Conservation (phyloP, 108 stramenopile genomes). For the Discostella stelligeroides region DNA sequence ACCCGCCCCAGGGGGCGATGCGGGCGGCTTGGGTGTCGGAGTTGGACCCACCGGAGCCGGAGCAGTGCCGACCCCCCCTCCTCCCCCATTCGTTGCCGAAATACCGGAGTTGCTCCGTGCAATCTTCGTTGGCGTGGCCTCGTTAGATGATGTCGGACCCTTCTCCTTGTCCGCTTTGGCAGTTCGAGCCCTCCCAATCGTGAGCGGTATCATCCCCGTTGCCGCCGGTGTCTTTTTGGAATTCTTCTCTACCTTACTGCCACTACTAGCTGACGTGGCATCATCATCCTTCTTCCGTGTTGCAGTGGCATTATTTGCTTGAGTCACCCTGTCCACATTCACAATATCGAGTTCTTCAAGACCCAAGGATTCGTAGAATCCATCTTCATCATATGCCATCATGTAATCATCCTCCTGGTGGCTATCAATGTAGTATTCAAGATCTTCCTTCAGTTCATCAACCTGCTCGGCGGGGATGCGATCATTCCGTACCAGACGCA, state of each 20-base stretch:
- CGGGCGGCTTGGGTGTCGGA: conserved; percentile 50
- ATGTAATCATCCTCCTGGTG: conserved; percentile 90
- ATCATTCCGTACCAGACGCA: conserved; percentile 95
- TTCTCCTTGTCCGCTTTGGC: conserved; percentile 40
- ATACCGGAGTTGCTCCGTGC: conserved; percentile 39
- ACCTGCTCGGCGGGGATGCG: conserved; percentile 79
- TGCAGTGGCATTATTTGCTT: conserved; percentile 42
- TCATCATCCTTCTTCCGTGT: conserved; percentile 67
- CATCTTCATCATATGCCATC: conserved; percentile 89
- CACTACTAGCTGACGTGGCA: conserved; percentile 48
- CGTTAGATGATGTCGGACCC: conserved; percentile 13
- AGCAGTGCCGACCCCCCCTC: conserved; percentile 10
- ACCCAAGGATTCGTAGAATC: conserved; percentile 90
- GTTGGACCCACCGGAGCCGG: conserved; percentile 52
- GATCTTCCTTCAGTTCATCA: conserved; percentile 91
- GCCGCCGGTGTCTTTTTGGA: conserved; percentile 50
- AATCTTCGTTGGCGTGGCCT: conserved; percentile 52
- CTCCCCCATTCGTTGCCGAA: background rate
- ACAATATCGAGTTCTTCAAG: conserved; percentile 86
- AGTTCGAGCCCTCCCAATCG: conserved; percentile 86
- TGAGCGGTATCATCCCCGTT: conserved; percentile 80
- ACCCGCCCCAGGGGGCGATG: conserved; percentile 45
- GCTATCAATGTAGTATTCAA: conserved; percentile 95
- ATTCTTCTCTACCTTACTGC: conserved; percentile 51
- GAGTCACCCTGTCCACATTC: conserved; percentile 80